Evolutionary conservation across 1,284 basidiomycete genomes (phyloP), one percentile per base, ranked within the genome.

Genomic region (Anthracocystis panici-leucophaei): DNA sequence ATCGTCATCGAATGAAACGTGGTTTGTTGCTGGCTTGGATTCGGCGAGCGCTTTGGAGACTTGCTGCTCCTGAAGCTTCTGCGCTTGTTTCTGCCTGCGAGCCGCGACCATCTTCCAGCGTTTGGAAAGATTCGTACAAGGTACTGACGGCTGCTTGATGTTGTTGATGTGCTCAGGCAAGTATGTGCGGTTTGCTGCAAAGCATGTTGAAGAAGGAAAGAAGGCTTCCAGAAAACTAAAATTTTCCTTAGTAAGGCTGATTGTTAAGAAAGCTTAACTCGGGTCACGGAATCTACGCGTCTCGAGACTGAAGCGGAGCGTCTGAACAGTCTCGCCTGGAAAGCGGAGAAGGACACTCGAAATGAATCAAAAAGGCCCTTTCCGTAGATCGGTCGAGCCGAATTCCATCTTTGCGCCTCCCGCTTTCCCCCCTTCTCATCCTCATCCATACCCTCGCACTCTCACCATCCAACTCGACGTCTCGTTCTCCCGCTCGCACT

Each of bases 1-100:
- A 42, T 71, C 73, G n/a, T 75, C 72, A 35, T 44, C 65, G 42
- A 75, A 75, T 10, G 73, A 67, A 3, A 65, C 45, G 29, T 71
- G 68, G 35, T 49, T 72, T 11, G 61, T 54, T 31, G 56, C 63
- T 18, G 68, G 49, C 29, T 52, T 56, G 14, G 60, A 25, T 25
- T 62, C 64, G 7, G 61, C 40, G 25, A 75, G 68, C 40, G 61
- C 73, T 33, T 65, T 59, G 21, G 73, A 75, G 23, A 75, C 63
- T 16, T 62, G 66, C 63, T 75, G 65, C 63, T 75, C 72, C 45
- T 75, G 72, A 42, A 62, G 48, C 66, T 75, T 75, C 33, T 69
- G 63, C 16, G 63, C 59, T 46, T 75, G 66, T 23, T 50, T 35
- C 49, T 65, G 66, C 25, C 50, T 62, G 9, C 60, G 62, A 41